Percentiles rank a stretch among this genome's conserved stretches.
Conservation (phyloP, 495 filamentous ascomycete species). For the Neurospora sp. region DNA sequence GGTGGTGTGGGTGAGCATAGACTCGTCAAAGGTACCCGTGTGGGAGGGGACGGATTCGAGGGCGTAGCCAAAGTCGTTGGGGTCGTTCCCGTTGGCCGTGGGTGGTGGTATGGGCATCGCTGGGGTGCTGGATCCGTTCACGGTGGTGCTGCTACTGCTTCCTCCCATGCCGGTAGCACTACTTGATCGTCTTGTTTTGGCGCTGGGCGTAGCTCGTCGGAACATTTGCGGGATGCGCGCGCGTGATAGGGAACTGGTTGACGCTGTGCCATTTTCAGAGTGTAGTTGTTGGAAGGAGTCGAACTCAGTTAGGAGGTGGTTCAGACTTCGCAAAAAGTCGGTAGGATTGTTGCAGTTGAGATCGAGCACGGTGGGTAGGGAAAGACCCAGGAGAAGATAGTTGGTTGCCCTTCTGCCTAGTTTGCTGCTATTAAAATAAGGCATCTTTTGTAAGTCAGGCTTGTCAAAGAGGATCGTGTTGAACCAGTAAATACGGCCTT, state of each 20-base stretch:
- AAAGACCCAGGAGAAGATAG: conserved; percentile 85
- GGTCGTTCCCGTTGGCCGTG: not conserved
- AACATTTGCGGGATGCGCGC: conserved; percentile 85
- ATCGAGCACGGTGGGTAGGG: conserved; percentile 79
- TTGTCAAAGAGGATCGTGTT: conserved; percentile 89
- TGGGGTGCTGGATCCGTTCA: not conserved
- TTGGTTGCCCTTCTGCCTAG: conserved; percentile 80
- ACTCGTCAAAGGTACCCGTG: not conserved
- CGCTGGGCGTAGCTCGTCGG: conserved; percentile 47
- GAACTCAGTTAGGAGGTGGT: conserved; percentile 81
- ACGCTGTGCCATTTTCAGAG: conserved; percentile 58
- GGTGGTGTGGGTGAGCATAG: not conserved
- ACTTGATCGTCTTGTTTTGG: conserved; percentile 62
- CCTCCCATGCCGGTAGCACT: conserved; percentile 41
- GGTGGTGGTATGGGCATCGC: not conserved
- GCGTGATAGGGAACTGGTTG: conserved; percentile 56
- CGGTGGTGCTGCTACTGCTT: not conserved
- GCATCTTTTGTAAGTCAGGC: conserved; percentile 64
- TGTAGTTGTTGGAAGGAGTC: conserved; percentile 84
- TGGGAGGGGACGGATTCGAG: conserved; percentile 8
- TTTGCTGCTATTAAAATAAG: conserved; percentile 75
- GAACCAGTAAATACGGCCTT: conserved; percentile 94
- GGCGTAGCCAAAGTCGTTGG: conserved; percentile 6
- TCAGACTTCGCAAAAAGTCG: conserved; percentile 82
- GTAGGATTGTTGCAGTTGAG: conserved; percentile 62